Conservation (phyloP, 129 eudicot genomes). For the Artemisia argyi region DNA sequence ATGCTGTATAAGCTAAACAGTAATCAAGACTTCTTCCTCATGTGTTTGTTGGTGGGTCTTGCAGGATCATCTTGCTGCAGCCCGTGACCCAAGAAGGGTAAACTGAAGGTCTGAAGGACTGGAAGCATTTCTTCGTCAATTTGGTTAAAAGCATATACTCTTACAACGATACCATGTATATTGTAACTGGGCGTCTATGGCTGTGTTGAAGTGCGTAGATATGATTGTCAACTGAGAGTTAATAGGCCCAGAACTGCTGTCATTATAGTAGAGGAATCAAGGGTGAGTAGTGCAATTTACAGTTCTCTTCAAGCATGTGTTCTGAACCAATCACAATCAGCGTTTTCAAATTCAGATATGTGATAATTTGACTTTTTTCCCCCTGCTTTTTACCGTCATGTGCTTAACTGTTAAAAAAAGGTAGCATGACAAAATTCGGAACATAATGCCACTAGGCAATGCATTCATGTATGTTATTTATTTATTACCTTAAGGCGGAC, state of each 20-base stretch:
- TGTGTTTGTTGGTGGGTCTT: slow-evolving; percentile 21
- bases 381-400: background rate
- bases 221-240: slow-evolving; percentile 2
- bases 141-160: slow-evolving; percentile 16
- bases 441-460: background rate
- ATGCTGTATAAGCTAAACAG: too few species aligned
- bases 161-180: slow-evolving; percentile 7
- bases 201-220: slow-evolving; percentile 23
- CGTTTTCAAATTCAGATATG: slow-evolving; percentile 11
- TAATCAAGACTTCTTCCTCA: background rate
- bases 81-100: slow-evolving; percentile 83
- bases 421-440: background rate
- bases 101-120: slow-evolving; percentile 30
- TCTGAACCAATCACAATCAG: background rate
- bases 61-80: slow-evolving; percentile 97
- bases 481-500: too few species aligned
- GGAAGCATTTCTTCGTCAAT: slow-evolving; percentile 1
- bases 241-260: background rate
- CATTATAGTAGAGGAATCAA: slow-evolving; percentile 14
- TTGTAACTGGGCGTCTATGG: slow-evolving; percentile 1
- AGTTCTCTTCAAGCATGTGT: slow-evolving; percentile 10
- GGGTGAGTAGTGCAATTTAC: slow-evolving; percentile 9
- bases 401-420: slow-evolving; percentile 1
- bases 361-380: background rate
- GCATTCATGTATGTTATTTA: background rate